phyloP scores from a whole-genome alignment of 345 rosid genomes.

The Zanthoxylum bungeanum region DNA sequence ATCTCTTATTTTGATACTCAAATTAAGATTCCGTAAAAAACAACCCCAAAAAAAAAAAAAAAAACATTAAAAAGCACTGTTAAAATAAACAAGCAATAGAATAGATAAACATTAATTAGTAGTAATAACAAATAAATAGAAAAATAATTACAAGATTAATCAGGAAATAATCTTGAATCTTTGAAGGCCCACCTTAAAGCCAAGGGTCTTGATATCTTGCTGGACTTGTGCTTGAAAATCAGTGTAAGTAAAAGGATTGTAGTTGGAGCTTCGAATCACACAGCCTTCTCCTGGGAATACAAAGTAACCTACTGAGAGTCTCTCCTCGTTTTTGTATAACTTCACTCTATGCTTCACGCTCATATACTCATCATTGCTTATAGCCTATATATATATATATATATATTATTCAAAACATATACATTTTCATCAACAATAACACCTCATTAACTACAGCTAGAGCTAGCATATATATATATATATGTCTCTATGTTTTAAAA shows the following conservation, averaged over 20 bases:
- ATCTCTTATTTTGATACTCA: too few species aligned
- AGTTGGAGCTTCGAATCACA: slow-evolving; percentile 57
- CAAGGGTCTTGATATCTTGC: slow-evolving; percentile 49
- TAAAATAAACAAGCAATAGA: too few species aligned
- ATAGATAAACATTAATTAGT: neutral
- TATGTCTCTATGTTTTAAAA: too few species aligned
- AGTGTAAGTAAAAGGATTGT: slow-evolving; percentile 64
- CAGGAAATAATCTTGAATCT: slow-evolving; percentile 47
- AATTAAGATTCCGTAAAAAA: too few species aligned
- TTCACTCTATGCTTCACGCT: slow-evolving; percentile 71
- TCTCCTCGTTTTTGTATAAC: slow-evolving; percentile 35
- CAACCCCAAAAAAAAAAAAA: too few species aligned
- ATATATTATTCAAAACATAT: neutral
- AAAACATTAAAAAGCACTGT: too few species aligned
- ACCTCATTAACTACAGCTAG: too few species aligned
- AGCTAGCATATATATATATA: too few species aligned
- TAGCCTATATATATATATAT: slow-evolving; percentile 35
- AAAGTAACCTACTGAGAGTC: slow-evolving; percentile 76
- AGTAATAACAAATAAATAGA: too few species aligned
- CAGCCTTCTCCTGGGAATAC: slow-evolving; percentile 59
- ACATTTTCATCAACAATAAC: neutral
- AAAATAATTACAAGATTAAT: neutral
- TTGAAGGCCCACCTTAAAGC: slow-evolving; percentile 65
- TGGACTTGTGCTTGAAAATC: slow-evolving; percentile 74
- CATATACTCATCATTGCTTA: slow-evolving; percentile 60